Base-by-base conservation (phyloP, 2,329 filamentous ascomycete species). In the Chaetomium sp. region DNA sequence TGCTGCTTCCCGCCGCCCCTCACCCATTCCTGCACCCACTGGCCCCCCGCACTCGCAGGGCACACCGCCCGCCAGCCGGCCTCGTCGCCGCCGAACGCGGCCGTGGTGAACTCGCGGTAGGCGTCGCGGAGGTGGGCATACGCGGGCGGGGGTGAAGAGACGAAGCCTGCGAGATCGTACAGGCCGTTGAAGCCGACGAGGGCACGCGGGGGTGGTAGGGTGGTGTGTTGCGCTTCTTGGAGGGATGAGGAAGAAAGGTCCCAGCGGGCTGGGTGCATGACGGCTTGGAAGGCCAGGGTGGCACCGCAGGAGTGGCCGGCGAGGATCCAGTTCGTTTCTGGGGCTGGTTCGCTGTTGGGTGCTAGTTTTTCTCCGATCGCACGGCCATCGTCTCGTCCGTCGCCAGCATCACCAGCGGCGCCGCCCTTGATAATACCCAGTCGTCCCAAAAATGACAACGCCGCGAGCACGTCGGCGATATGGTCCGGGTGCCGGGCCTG, bases 221-320 rank as follows among this genome's bases (percentile, higher is more conserved):
- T n/a, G n/a, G n/a, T n/a, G n/a, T n/a, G n/a, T n/a, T n/a, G n/a
- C n/a, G n/a, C n/a, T n/a, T n/a, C n/a, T n/a, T n/a, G n/a, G n/a
- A n/a, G n/a, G n/a, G n/a, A n/a, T n/a, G 9, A 9, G 37, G 14
- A 6, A 5, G 41, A 5, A 12, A 54, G 55, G 51, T 49, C 56
- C 63, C 14, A 71, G 58, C 49, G 71, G 64, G 12, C 60, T 59
- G 41, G 70, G 45, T 71, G 71, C 76, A 79, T 79, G 36, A 80
- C 68, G 10, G 80, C 67, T 69, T 90, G 87, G 53, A 83, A 76
- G 0, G 81, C 78, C 42, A 91, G 69, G 4, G 81, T 84, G 2
- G 78, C 84, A 47, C 85, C 85, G 55, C 81, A 84, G 12, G 78
- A 82, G 67, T 88, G 84, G 0, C 85, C 85, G 1, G 78, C 69